A percentile compares a stretch with the other conserved stretches of the same genome.
These are phyloP conservation scores for Candida broadrunensis DNA, from an alignment of 805 yeast species.

Conservation along the genomic window DNA sequence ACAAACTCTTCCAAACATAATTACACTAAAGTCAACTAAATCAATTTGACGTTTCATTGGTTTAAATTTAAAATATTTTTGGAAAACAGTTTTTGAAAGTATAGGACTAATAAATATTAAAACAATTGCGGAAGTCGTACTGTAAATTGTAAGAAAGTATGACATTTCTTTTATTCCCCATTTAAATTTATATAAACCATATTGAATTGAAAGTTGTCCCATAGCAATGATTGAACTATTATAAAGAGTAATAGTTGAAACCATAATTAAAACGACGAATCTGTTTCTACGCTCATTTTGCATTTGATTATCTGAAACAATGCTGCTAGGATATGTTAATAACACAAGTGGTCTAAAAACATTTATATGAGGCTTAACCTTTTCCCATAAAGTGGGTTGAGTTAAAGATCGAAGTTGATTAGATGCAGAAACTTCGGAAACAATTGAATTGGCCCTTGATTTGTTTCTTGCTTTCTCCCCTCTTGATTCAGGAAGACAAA, in stretches of 20 bases:
- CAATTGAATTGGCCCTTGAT: constrained; percentile 12
- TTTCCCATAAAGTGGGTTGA: neutral
- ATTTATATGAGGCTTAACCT: constrained; percentile 4
- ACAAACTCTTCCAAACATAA: constrained; percentile 30
- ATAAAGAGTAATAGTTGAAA: constrained; percentile 35
- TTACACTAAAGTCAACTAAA: constrained; percentile 39
- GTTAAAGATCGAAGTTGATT: constrained; percentile 20
- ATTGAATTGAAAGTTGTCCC: constrained; percentile 44
- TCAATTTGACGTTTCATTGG: constrained; percentile 43
- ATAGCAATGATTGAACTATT: constrained; percentile 31
- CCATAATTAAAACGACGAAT: constrained; percentile 39
- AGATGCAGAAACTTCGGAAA: constrained; percentile 24
- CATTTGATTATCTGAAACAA: constrained; percentile 9
- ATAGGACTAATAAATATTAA: constrained; percentile 51
- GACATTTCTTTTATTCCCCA: constrained; percentile 56
- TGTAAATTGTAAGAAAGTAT: constrained; percentile 43
- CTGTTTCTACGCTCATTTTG: constrained; percentile 13
- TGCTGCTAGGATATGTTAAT: constrained; percentile 47
- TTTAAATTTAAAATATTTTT: constrained; percentile 20
- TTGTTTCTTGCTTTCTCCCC: constrained; percentile 45
- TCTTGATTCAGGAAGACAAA: constrained; percentile 57
- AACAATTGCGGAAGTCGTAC: constrained; percentile 40
- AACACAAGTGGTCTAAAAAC: constrained; percentile 44
- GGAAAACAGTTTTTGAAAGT: constrained; percentile 28
- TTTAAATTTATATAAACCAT: constrained; percentile 46